Evolutionary conservation across 192 early-diverging fungal species (phyloP).

Genomic region (Coemansia sp.): DNA sequence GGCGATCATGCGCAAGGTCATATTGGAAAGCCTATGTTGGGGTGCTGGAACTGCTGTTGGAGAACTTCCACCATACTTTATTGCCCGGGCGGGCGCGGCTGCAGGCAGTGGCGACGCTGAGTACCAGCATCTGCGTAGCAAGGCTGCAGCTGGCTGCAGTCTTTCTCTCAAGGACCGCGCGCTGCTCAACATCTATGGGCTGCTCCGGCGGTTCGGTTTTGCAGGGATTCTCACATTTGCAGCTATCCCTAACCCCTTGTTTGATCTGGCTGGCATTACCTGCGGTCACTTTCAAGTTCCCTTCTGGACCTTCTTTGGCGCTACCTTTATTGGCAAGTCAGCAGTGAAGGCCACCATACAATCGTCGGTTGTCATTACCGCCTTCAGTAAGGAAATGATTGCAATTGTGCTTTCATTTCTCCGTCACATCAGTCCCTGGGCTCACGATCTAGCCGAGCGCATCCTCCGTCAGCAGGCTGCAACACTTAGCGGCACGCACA

Average conservation of each 20-base stretch:
- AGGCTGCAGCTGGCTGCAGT: slow-evolving; percentile 20
- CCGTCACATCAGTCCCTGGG: slow-evolving; percentile 55
- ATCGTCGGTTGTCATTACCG: slow-evolving; percentile 75
- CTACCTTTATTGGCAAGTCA: slow-evolving; percentile 92
- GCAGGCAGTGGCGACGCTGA: slow-evolving; percentile 41
- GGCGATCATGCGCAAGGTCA: slow-evolving; percentile 68
- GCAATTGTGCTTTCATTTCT: slow-evolving; percentile 59
- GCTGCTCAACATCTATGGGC: slow-evolving; percentile 64
- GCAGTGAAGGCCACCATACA: slow-evolving; percentile 83
- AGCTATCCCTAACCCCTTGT: slow-evolving; percentile 95
- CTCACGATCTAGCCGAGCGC: slow-evolving; percentile 60
- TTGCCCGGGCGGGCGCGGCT: slow-evolving; percentile 69
- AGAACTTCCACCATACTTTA: slow-evolving; percentile 94
- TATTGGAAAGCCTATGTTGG: slow-evolving; percentile 85
- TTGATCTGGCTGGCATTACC: slow-evolving; percentile 94
- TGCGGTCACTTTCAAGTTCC: slow-evolving; percentile 90
- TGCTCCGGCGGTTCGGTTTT: slow-evolving; percentile 81
- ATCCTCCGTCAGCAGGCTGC: slow-evolving; percentile 50
- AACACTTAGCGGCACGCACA: slow-evolving; percentile 11
- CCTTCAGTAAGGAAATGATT: slow-evolving; percentile 79
- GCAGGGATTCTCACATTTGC: slow-evolving; percentile 89
- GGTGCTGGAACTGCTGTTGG: slow-evolving; percentile 89
- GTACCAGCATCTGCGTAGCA: slow-evolving; percentile 42
- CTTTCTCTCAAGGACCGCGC: slow-evolving; percentile 68
- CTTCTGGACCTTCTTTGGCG: slow-evolving; percentile 93